Evolutionary conservation across 495 filamentous ascomycete genomes (phyloP).

Genomic region (Immersiella caudata): DNA sequence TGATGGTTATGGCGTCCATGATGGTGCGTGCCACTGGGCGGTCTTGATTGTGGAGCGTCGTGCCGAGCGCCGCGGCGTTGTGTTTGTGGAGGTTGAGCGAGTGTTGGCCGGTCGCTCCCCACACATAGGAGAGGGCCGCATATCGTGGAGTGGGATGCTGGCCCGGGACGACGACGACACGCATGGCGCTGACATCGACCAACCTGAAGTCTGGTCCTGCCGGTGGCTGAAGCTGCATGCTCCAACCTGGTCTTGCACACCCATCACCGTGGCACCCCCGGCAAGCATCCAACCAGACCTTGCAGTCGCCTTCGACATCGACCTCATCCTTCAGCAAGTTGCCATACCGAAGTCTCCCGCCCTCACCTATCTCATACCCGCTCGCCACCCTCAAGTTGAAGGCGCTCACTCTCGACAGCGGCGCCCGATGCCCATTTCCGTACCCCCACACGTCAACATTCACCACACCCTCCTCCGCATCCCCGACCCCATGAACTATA

Average conservation of each 20-base stretch:
- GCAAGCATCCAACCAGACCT: conserved; percentile 1
- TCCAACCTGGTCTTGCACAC: background rate
- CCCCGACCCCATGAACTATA: background rate
- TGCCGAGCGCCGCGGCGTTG: background rate
- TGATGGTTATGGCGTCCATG: conserved; percentile 27
- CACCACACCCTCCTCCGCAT: background rate
- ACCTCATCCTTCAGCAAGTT: background rate
- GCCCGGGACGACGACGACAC: background rate
- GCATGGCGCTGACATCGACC: conserved; percentile 9
- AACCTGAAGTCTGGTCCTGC: background rate
- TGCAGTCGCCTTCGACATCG: conserved; percentile 4
- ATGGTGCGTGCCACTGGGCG: background rate
- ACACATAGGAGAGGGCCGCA: conserved; percentile 11
- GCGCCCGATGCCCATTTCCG: conserved; percentile 3
- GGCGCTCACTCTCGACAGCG: background rate
- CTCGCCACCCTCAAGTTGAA: conserved; percentile 3
- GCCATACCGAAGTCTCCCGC: background rate
- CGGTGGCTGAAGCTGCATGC: background rate
- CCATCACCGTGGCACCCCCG: background rate
- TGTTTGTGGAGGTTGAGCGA: background rate
- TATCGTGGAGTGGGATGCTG: background rate
- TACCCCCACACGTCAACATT: conserved; percentile 12
- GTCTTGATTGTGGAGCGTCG: background rate
- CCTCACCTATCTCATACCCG: background rate
- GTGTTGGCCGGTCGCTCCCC: background rate